Evolutionary conservation across 129 eudicot genomes (phyloP).

Genomic region (Kitagawia praeruptora): DNA sequence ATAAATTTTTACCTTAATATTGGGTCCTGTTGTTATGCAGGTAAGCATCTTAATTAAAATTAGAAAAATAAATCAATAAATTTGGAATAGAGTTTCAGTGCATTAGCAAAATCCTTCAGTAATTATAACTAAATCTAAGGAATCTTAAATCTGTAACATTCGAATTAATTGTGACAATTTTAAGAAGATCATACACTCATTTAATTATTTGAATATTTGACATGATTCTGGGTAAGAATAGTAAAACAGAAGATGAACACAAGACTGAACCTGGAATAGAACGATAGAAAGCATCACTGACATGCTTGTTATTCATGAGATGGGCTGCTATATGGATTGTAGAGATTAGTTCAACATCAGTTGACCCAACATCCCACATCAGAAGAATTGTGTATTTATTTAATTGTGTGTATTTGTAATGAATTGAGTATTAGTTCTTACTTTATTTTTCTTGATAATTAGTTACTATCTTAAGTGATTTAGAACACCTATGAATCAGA

Average conservation of each 20-base stretch:
- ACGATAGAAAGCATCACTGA: conserved; percentile 74
- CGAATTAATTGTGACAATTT: neutral
- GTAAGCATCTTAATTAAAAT: neutral
- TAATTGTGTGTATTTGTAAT: no score
- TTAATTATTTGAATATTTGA: neutral
- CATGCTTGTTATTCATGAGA: conserved; percentile 73
- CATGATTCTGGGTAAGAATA: neutral
- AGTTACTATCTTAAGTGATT: no score
- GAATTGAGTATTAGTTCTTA: no score
- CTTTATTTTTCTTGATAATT: no score
- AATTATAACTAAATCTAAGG: neutral
- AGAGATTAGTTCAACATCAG: no score
- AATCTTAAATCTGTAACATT: neutral
- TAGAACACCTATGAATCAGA: no score
- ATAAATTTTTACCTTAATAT: neutral
- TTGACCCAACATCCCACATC: no score
- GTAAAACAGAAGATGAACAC: neutral
- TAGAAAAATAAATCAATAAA: neutral
- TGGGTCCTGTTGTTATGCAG: neutral
- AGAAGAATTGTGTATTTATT: no score
- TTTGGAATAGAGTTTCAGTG: neutral
- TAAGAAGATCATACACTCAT: no score
- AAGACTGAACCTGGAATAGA: conserved; percentile 75
- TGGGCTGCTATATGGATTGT: no score
- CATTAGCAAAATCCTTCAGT: neutral